Conservation (phyloP, 2,329 filamentous ascomycete genomes). For the Alternaria sp. region DNA sequence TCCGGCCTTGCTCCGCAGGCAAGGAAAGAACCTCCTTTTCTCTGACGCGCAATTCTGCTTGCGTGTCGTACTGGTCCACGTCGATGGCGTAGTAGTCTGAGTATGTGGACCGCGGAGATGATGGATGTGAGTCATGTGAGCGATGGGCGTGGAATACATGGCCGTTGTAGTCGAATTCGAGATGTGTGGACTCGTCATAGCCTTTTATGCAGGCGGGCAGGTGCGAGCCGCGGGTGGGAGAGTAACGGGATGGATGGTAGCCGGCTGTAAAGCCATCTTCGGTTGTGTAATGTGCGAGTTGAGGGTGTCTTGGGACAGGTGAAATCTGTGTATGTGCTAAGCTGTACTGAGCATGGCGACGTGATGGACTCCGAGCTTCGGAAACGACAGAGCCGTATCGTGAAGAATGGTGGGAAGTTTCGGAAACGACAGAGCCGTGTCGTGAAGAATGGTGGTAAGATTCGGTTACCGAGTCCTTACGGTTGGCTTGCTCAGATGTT, state of each 20-base stretch:
- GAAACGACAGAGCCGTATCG: neutral
- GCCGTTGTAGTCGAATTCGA: conserved; percentile 32
- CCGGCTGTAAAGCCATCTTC: neutral
- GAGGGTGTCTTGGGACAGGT: neutral
- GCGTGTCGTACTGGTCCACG: conserved; percentile 12
- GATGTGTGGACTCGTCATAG: conserved; percentile 20
- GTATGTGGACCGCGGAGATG: neutral
- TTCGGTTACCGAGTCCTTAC: neutral
- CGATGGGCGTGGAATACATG: conserved; percentile 26
- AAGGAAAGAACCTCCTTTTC: neutral
- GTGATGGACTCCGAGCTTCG: neutral
- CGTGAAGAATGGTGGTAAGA: neutral
- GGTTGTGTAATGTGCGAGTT: neutral
- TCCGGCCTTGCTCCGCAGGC: neutral
- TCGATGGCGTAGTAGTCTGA: conserved; percentile 24
- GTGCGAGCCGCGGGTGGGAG: neutral
- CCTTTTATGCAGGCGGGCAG: conserved; percentile 12
- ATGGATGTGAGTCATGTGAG: neutral
- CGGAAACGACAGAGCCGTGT: neutral
- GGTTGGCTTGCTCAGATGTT: neutral
- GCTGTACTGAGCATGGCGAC: neutral
- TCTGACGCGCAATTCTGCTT: neutral
- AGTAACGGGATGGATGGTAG: neutral
- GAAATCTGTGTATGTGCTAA: neutral
- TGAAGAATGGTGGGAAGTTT: neutral